These are phyloP conservation scores for Telopea speciosissima DNA, from an alignment of 177 flowering plant species.

Conservation along the genomic window DNA sequence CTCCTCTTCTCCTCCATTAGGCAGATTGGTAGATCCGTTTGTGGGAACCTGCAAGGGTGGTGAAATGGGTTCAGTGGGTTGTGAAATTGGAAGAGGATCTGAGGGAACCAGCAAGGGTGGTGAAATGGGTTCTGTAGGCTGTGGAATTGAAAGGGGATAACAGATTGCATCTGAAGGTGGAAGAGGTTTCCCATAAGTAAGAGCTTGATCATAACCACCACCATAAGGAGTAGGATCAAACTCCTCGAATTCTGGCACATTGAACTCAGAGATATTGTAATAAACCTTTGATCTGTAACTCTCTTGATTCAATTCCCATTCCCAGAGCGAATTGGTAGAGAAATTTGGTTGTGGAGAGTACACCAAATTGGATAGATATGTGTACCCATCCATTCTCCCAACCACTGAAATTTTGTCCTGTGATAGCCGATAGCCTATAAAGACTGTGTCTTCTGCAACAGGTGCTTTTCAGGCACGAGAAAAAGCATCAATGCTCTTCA, in stretches of 20 bases:
- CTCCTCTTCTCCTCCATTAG: background rate
- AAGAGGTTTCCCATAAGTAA: conserved; percentile 66
- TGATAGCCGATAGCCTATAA: too few species aligned
- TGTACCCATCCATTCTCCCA: too few species aligned
- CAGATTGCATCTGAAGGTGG: conserved; percentile 58
- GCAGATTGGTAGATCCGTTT: background rate
- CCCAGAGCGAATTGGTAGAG: too few species aligned
- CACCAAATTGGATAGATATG: too few species aligned
- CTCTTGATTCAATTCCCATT: background rate
- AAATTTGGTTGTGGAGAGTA: too few species aligned
- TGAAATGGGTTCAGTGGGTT: conserved; percentile 10
- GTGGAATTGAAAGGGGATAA: conserved; percentile 38
- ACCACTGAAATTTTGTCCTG: too few species aligned
- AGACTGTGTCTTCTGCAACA: conserved; percentile 69
- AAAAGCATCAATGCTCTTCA: conserved; percentile 85
- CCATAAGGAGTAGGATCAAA: conserved; percentile 73
- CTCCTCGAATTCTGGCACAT: conserved; percentile 39
- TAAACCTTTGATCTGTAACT: background rate
- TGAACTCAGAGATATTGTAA: conserved; percentile 19
- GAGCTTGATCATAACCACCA: conserved; percentile 59
- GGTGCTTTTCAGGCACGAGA: conserved; percentile 97
- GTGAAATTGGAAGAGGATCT: conserved; percentile 37
- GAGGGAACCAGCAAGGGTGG: conserved; percentile 7
- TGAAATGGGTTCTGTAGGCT: conserved; percentile 10
- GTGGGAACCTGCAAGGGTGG: conserved; percentile 6